These are phyloP conservation scores for Sarocladium strictum DNA, from an alignment of 2,329 filamentous ascomycete genomes.

Conservation along the genomic window DNA sequence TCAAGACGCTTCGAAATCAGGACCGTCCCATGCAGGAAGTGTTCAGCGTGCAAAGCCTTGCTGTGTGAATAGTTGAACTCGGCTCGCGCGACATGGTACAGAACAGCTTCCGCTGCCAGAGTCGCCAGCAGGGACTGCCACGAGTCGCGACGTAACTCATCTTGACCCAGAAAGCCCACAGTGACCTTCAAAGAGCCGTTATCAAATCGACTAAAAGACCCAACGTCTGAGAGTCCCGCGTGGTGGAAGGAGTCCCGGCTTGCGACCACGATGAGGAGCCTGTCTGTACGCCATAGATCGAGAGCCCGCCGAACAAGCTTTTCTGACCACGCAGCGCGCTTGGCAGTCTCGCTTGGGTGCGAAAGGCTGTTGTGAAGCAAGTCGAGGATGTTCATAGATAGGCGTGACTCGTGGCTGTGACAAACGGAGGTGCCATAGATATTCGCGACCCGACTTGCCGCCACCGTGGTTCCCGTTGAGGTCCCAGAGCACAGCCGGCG, in stretches of 20 bases:
- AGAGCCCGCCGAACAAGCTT: conserved; percentile 17
- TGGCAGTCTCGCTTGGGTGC: conserved; percentile 15
- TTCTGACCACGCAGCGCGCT: conserved; percentile 15
- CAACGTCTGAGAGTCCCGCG: conserved; percentile 18
- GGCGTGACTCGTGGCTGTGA: conserved; percentile 12
- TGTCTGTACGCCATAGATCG: conserved; percentile 19
- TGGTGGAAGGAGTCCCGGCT: conserved; percentile 20
- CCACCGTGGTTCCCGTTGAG: neutral
- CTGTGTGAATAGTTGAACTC: conserved; percentile 20
- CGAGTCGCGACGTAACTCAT: conserved; percentile 18
- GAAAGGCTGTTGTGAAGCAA: conserved; percentile 16
- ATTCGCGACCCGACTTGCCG: neutral
- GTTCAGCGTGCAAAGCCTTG: conserved; percentile 26
- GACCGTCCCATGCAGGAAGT: conserved; percentile 22
- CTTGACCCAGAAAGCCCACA: conserved; percentile 20
- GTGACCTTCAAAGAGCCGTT: conserved; percentile 18
- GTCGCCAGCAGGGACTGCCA: conserved; percentile 21
- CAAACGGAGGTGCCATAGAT: conserved; percentile 6
- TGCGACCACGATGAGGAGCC: conserved; percentile 17
- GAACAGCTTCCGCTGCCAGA: conserved; percentile 23
- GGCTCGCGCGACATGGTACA: conserved; percentile 27
- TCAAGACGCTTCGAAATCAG: conserved; percentile 24
- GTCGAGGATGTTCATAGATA: conserved; percentile 16
- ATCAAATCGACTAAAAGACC: conserved; percentile 20
- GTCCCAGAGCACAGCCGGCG: neutral